Evolutionary conservation across 768 basidiomycete genomes (phyloP), one percentile per base, ranked within the genome.

Genomic region (Cystobasidium onofrii): DNA sequence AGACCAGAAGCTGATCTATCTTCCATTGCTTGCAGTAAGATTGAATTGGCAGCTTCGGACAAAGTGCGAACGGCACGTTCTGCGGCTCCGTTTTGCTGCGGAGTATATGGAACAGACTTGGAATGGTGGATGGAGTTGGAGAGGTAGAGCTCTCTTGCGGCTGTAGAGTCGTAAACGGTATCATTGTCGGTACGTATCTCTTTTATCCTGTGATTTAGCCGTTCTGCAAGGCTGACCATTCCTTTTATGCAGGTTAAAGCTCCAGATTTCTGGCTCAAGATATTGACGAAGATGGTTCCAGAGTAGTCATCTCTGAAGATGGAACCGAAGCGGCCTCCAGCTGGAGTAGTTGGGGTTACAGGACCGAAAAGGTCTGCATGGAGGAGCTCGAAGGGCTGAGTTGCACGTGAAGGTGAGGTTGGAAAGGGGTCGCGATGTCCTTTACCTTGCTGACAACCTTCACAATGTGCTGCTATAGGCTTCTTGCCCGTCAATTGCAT

Each of bases 51-150:
- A 23, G 54, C 54, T 55, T 55, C 54, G 7, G 54, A 55, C 12
- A 55, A 7, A n/a, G 54, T 55, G 12, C 54, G 29, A 29, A 55
- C 29, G 54, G 54, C 29, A 9, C 54, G 54, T n/a, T 55, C 54
- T 9, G 54, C 54, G 12, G 54, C 54, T 23, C 54, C 54, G 23
- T 55, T 55, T 29, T 55, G 54, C 29, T 55, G 54, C 23, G 54
- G 54, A n/a, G 54, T 55, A 55, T 55, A 55, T 55, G 54, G 29
- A 55, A 55, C 54, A 12, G 57, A 55, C n/a, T n/a, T 55, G 54
- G 54, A 23, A 29, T 23, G 54, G 20, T 55, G 20, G n/a, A 55
- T 55, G 9, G 7, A 12, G 23, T 55, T 9, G n/a, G 20, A 23
- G n/a, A 23, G 54, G 29, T 55, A 55, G 10, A 55, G 54, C 54